These are phyloP conservation scores for Cryptococcus amylolentus DNA, from an alignment of 1,284 basidiomycete genomes.

Conservation along the genomic window DNA sequence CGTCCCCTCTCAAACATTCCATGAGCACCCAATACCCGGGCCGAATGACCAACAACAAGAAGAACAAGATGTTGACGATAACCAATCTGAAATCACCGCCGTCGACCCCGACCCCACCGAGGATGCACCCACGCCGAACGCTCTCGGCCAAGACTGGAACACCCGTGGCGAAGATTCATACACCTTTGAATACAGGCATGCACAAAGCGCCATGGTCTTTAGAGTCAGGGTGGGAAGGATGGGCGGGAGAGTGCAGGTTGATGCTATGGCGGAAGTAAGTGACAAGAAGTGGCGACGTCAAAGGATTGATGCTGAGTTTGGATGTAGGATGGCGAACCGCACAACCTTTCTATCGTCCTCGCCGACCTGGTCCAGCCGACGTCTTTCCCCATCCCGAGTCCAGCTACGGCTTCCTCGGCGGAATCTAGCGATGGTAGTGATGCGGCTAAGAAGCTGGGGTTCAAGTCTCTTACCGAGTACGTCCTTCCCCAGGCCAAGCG, in stretches of 20 bases:
- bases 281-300: neutral
- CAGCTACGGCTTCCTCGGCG: constrained; percentile 21
- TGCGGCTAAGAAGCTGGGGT: constrained; percentile 25
- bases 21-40: neutral
- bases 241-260: constrained; percentile 48
- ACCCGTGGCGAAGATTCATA: constrained; percentile 43
- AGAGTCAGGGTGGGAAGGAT: constrained; percentile 49
- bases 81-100: constrained; percentile 43
- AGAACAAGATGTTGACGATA: constrained; percentile 30
- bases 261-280: constrained; percentile 51
- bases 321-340: constrained; percentile 50
- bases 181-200: constrained; percentile 49
- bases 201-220: constrained; percentile 49
- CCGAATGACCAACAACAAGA: neutral
- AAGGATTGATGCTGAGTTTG: neutral
- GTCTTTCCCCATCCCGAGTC: constrained; percentile 40
- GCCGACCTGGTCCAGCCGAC: constrained; percentile 45
- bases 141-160: constrained; percentile 32
- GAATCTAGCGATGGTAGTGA: constrained; percentile 10
- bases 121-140: neutral
- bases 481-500: constrained; percentile 1
- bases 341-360: constrained; percentile 44
- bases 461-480: constrained; percentile 32
- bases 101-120: constrained; percentile 35
- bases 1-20: constrained; percentile 7